These are phyloP conservation scores for Scenedesmus sp. DNA, from an alignment of 163 green algal genomes.

Conservation along the genomic window DNA sequence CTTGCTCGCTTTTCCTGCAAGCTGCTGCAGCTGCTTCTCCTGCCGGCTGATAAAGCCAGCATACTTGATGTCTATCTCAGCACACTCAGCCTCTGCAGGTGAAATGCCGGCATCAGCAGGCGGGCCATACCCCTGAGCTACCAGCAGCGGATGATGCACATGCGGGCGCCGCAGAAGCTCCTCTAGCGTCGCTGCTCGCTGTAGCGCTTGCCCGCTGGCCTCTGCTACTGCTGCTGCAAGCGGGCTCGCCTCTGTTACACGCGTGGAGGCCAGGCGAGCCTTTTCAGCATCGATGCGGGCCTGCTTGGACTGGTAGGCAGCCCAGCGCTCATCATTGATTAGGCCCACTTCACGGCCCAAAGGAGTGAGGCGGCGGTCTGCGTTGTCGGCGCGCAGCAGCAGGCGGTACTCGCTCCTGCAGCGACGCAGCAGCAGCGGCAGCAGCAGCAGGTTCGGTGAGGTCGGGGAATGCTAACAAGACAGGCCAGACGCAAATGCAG, in stretches of 20 bases:
- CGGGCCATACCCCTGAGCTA: slow-evolving; percentile 9
- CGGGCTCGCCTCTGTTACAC: slow-evolving; percentile 52
- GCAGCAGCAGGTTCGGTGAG: background rate
- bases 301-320: slow-evolving; percentile 76
- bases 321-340: slow-evolving; percentile 82
- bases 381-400: slow-evolving; percentile 95
- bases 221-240: slow-evolving; percentile 65
- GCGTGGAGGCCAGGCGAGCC: slow-evolving; percentile 62
- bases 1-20: slow-evolving; percentile 72
- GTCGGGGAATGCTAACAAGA: no score
- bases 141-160: slow-evolving; percentile 80
- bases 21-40: slow-evolving; percentile 79
- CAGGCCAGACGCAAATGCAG: background rate
- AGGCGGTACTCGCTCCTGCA: slow-evolving; percentile 94
- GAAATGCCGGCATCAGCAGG: background rate
- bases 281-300: slow-evolving; percentile 77
- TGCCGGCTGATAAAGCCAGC: slow-evolving; percentile 89
- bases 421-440: background rate
- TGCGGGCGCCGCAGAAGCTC: slow-evolving; percentile 92
- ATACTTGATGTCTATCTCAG: slow-evolving; percentile 98
- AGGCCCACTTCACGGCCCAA: slow-evolving; percentile 89
- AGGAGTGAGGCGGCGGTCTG: slow-evolving; percentile 92
- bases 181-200: slow-evolving; percentile 74
- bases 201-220: slow-evolving; percentile 76
- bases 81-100: slow-evolving; percentile 81